Percentiles rank a stretch among this genome's conserved stretches.
Conservation (phyloP, 805 yeast genomes). For the Spathaspora passalidarum region DNA sequence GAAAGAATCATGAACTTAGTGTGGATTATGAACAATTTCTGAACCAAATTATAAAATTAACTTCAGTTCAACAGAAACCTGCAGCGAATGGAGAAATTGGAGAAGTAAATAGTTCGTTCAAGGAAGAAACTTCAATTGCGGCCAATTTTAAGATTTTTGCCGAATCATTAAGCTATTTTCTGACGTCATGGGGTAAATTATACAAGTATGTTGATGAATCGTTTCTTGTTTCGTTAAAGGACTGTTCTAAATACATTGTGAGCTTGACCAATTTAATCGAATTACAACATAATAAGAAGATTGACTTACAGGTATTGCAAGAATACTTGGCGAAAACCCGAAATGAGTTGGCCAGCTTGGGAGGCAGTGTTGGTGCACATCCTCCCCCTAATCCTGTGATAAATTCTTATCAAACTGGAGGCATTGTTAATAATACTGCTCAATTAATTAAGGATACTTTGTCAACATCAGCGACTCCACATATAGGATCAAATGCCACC, state of each 20-base stretch:
- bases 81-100: background rate
- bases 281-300: constrained; percentile 84
- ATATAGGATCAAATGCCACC: constrained; percentile 38
- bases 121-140: constrained; percentile 15
- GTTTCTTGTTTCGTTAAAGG: constrained; percentile 78
- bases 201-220: constrained; percentile 66
- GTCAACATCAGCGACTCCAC: constrained; percentile 44
- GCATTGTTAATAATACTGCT: constrained; percentile 40
- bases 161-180: constrained; percentile 33
- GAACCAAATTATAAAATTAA: constrained; percentile 64
- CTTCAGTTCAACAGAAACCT: constrained; percentile 36
- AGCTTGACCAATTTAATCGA: constrained; percentile 58
- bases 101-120: constrained; percentile 1
- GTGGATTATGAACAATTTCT: constrained; percentile 72
- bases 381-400: constrained; percentile 34
- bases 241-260: constrained; percentile 69
- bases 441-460: constrained; percentile 49
- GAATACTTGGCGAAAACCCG: constrained; percentile 74
- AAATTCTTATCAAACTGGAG: constrained; percentile 20
- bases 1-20: constrained; percentile 69
- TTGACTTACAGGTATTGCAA: constrained; percentile 82
- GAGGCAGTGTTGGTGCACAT: constrained; percentile 14
- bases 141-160: constrained; percentile 36
- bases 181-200: constrained; percentile 39
- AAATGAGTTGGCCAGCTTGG: constrained; percentile 49